Conservation (phyloP, 371 early-diverging fungal genomes). For the Mycotypha africana region DNA sequence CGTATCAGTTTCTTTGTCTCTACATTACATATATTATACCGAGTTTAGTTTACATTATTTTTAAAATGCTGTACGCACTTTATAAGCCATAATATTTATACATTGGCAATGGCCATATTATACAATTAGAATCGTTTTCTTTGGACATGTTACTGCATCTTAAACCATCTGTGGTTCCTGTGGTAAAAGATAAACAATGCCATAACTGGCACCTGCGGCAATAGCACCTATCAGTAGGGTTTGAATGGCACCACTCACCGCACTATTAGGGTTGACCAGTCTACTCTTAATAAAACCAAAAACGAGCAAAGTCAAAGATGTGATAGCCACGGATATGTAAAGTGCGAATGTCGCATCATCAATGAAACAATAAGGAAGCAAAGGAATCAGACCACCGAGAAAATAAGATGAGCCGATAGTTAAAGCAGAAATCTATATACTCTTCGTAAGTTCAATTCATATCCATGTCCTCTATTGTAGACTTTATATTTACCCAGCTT, state of each 20-base stretch:
- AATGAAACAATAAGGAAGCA: conserved; percentile 62
- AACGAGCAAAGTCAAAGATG: conserved; percentile 50
- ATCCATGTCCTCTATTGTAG: neutral
- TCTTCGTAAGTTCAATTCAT: neutral
- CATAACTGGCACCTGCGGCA: conserved; percentile 54
- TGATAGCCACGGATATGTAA: conserved; percentile 50
- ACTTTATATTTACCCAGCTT: conserved; percentile 44
- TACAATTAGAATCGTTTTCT: no score
- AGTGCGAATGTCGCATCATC: conserved; percentile 43
- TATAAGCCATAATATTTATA: no score
- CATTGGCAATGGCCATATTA: no score
- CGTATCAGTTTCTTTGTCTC: no score
- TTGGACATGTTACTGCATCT: no score
- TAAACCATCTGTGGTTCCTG: no score
- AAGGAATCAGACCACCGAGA: conserved; percentile 65
- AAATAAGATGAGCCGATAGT: conserved; percentile 69
- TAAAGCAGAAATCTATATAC: conserved; percentile 49
- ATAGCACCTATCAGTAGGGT: conserved; percentile 60
- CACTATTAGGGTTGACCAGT: conserved; percentile 45
- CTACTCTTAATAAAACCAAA: conserved; percentile 64
- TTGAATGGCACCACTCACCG: conserved; percentile 49
- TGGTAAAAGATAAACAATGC: conserved; percentile 37
- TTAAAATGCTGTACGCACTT: no score
- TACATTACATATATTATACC: no score
- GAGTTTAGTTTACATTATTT: no score